phyloP scores from a whole-genome alignment of 176 grass and related monocot species.

The Tuctoria greenei region DNA sequence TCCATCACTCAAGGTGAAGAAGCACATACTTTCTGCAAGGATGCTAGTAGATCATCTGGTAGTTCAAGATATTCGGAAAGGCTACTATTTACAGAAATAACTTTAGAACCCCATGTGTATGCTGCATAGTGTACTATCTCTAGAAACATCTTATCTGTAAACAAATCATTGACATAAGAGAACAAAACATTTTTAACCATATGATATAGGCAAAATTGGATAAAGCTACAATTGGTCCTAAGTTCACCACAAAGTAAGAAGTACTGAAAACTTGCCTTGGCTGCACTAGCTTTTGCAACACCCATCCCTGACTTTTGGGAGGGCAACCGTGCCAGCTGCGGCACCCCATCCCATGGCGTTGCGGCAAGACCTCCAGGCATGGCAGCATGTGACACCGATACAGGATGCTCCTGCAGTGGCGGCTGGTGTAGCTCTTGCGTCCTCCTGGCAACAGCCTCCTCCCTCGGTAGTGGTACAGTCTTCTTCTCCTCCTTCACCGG shows the following conservation, averaged over 20 bases:
- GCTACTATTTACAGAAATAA: neutral
- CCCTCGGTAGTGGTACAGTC: neutral
- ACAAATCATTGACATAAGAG: neutral
- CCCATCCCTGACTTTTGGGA: conserved; percentile 65
- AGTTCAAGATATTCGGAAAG: neutral
- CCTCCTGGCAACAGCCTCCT: conserved; percentile 47
- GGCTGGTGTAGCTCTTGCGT: conserved; percentile 49
- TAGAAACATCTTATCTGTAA: neutral
- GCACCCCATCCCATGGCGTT: conserved; percentile 43
- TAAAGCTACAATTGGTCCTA: conserved; percentile 32
- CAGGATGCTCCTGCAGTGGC: neutral
- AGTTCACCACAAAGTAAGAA: conserved; percentile 9
- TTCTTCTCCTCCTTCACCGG: conserved; percentile 35
- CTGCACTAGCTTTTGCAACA: conserved; percentile 52
- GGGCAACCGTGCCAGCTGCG: conserved; percentile 52
- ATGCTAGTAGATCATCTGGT: conserved; percentile 6
- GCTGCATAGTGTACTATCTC: neutral
- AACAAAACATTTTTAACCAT: neutral
- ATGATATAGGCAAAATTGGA: neutral
- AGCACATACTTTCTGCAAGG: conserved; percentile 24
- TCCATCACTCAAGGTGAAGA: conserved; percentile 22
- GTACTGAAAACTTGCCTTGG: conserved; percentile 53
- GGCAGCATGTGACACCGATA: neutral
- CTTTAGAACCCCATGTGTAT: neutral
- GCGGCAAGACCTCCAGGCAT: neutral